Percentiles rank a stretch among this genome's conserved stretches.
These are phyloP conservation scores for Keqinozyma sinolaborantium DNA, from an alignment of 1,139 yeast species.

Conservation along the genomic window DNA sequence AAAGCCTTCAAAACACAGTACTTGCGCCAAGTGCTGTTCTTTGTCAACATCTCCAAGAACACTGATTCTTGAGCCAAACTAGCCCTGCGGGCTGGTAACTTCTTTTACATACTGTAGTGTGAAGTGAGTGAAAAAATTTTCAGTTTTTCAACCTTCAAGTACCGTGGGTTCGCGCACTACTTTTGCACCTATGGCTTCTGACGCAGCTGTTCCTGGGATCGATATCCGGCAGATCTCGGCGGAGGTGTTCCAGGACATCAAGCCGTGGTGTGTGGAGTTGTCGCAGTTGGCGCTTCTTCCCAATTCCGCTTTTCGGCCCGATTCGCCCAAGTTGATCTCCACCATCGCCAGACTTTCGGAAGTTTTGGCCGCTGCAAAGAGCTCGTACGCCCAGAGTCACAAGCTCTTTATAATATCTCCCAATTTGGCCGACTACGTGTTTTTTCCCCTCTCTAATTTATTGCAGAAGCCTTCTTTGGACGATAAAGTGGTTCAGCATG, in stretches of 20 bases:
- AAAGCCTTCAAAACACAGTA: neutral
- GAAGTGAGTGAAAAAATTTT: neutral
- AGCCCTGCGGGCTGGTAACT: too few relatives aligned
- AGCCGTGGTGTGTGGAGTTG: constrained; percentile 33
- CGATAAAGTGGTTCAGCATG: constrained; percentile 16
- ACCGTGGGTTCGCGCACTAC: too few relatives aligned
- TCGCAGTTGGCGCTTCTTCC: constrained; percentile 19
- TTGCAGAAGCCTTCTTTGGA: constrained; percentile 24
- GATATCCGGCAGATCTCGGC: constrained; percentile 16
- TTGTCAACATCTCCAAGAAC: neutral
- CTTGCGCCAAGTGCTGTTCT: neutral
- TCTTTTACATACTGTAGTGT: too few relatives aligned
- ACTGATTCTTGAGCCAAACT: neutral
- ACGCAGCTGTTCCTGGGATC: too few relatives aligned
- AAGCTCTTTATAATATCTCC: constrained; percentile 22
- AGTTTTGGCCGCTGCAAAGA: constrained; percentile 14
- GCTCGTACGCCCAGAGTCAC: constrained; percentile 8
- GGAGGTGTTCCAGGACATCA: constrained; percentile 26
- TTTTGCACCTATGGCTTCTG: too few relatives aligned
- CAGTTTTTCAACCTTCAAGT: too few relatives aligned
- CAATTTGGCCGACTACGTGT: constrained; percentile 40
- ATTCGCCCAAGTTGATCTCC: constrained; percentile 10
- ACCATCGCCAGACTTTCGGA: constrained; percentile 10
- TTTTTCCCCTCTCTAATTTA: constrained; percentile 36
- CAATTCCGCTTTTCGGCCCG: constrained; percentile 10